Percentiles rank a stretch among this genome's conserved stretches.
Conservation (phyloP, 257 asterid genomes). For the Nicotiana undulata region DNA sequence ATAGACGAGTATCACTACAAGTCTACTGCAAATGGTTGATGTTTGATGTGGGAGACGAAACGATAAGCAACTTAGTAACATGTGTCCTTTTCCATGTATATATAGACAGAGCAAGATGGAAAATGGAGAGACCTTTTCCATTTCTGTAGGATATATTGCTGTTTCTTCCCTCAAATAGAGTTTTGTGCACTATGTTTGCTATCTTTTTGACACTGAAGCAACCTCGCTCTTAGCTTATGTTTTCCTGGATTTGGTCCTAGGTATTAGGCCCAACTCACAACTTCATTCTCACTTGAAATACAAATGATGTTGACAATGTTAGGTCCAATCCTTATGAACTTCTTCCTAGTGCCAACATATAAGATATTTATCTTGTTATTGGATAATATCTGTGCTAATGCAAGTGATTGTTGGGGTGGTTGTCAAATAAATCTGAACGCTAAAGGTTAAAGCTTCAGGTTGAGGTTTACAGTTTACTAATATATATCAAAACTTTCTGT, state of each 20-base stretch:
- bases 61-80: neutral
- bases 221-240: neutral
- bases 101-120: neutral
- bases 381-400: no score
- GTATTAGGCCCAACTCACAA: no score
- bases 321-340: neutral
- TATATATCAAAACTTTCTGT: neutral
- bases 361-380: no score
- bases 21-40: conserved; percentile 61
- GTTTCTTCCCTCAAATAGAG: neutral
- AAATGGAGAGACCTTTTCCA: neutral
- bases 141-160: neutral
- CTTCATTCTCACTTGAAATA: no score
- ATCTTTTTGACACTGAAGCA: neutral
- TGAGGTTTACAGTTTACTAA: neutral
- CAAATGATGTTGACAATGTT: no score
- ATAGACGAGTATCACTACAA: conserved; percentile 69
- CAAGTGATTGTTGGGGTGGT: no score
- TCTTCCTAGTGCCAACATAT: neutral
- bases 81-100: neutral
- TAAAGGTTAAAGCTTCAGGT: neutral
- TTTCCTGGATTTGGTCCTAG: neutral
- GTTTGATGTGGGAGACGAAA: neutral
- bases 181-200: neutral
- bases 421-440: no score